Conservation (phyloP, 2,329 filamentous ascomycete genomes). For the Fusarium sp. region DNA sequence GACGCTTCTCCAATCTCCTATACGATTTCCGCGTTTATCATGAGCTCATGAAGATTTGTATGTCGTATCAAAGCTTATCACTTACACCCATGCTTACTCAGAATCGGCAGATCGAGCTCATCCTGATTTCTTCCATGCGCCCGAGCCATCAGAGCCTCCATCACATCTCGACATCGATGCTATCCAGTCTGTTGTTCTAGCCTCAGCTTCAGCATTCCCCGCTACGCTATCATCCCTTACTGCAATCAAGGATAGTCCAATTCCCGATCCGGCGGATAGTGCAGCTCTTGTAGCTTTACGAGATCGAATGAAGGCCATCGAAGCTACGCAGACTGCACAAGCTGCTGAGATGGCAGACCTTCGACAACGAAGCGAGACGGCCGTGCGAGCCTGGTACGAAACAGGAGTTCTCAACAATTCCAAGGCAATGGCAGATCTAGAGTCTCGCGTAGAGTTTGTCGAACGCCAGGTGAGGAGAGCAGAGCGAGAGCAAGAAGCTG, state of each 20-base stretch:
- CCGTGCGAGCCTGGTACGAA: slow-evolving; percentile 80
- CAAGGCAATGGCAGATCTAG: slow-evolving; percentile 76
- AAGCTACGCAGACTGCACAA: slow-evolving; percentile 72
- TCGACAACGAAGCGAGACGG: slow-evolving; percentile 70
- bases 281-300: slow-evolving; percentile 68
- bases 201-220: slow-evolving; percentile 67
- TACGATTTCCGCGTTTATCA: slow-evolving; percentile 67
- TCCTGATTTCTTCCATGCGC: slow-evolving; percentile 66
- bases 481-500: slow-evolving; percentile 59
- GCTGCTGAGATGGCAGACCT: slow-evolving; percentile 72
- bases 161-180: slow-evolving; percentile 65
- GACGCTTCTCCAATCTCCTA: slow-evolving; percentile 63
- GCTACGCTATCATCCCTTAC: slow-evolving; percentile 68
- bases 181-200: slow-evolving; percentile 66
- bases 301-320: slow-evolving; percentile 72
- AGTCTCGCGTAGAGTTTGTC: slow-evolving; percentile 73
- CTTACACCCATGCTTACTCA: neutral
- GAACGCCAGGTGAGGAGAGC: slow-evolving; percentile 74
- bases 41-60: slow-evolving; percentile 72
- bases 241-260: slow-evolving; percentile 66
- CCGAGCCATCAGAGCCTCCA: slow-evolving; percentile 60
- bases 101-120: slow-evolving; percentile 61
- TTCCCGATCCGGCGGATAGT: slow-evolving; percentile 67
- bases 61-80: slow-evolving; percentile 41
- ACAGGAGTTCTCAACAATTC: slow-evolving; percentile 75